phyloP scores from a whole-genome alignment of 169 alveolate species.

The Plasmodium malariae region DNA sequence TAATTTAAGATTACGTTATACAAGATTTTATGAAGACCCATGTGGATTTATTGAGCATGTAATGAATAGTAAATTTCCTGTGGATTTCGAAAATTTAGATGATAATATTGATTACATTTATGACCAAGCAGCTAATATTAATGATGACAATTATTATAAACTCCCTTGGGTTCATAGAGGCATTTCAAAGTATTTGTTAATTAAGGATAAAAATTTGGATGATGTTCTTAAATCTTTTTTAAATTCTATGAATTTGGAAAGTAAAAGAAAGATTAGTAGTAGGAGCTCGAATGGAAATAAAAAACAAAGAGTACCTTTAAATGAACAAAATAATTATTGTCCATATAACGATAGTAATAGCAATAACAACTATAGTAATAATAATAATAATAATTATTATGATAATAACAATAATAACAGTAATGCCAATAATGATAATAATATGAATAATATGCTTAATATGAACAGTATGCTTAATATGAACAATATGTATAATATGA shows the following conservation, averaged over 20 bases:
- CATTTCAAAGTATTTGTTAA: slow-evolving; percentile 66
- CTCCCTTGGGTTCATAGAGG: slow-evolving; percentile 78
- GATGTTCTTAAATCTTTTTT: slow-evolving; percentile 71
- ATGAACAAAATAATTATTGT: no score
- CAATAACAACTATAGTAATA: no score
- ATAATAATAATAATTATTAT: no score
- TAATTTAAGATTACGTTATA: slow-evolving; percentile 65
- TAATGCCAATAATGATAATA: no score
- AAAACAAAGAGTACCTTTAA: slow-evolving; percentile 13
- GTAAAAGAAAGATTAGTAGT: slow-evolving; percentile 48
- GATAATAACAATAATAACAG: no score
- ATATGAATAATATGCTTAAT: no score
- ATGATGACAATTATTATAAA: slow-evolving; percentile 72
- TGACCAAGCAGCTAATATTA: slow-evolving; percentile 75
- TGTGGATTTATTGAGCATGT: slow-evolving; percentile 74
- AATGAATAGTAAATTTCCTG: slow-evolving; percentile 74
- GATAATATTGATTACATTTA: slow-evolving; percentile 55
- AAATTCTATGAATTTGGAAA: slow-evolving; percentile 67
- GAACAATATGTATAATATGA: no score
- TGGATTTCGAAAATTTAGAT: slow-evolving; percentile 26
- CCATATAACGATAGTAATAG: no score
- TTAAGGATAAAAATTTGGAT: slow-evolving; percentile 63
- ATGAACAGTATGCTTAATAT: no score
- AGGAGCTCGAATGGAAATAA: slow-evolving; percentile 28
- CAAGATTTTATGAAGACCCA: slow-evolving; percentile 72